Conservation (phyloP, 352 stramenopile genomes). For the Phytopythium delawarense region DNA sequence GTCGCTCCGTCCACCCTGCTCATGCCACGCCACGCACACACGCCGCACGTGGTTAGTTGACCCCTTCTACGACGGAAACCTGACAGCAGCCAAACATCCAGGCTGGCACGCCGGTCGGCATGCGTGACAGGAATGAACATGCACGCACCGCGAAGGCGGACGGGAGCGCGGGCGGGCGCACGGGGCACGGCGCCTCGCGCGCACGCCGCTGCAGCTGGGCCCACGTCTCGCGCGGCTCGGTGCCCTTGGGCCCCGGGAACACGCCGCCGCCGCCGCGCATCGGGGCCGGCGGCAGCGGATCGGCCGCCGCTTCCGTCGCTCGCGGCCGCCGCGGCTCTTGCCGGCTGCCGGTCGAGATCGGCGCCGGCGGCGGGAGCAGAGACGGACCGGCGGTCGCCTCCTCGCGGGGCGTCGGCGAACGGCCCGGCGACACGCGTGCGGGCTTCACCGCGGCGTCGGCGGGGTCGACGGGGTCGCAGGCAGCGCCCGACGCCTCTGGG, state of each 20-base stretch:
- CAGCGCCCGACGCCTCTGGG: background rate
- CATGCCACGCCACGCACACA: background rate
- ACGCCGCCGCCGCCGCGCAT: background rate
- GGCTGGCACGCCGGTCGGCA: too few species aligned
- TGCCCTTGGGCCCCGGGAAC: background rate
- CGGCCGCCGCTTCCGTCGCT: background rate
- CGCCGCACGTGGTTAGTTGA: background rate
- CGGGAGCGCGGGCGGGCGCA: constrained; percentile 44
- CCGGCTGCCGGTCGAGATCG: background rate
- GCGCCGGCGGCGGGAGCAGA: background rate
- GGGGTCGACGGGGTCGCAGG: background rate
- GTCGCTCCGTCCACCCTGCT: background rate
- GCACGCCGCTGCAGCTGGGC: constrained; percentile 55
- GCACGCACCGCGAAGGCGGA: constrained; percentile 32
- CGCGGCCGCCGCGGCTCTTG: background rate
- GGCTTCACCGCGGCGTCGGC: background rate
- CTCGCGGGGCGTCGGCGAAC: background rate
- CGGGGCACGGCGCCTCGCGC: constrained; percentile 32
- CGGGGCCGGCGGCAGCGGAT: background rate
- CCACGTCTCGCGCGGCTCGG: constrained; percentile 57
- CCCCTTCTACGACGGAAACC: background rate
- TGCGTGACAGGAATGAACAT: too few species aligned
- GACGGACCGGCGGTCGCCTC: background rate
- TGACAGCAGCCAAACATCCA: background rate
- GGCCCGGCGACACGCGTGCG: background rate